Evolutionary conservation across 768 basidiomycete genomes (phyloP).

Genomic region (Hygrophorus russula): DNA sequence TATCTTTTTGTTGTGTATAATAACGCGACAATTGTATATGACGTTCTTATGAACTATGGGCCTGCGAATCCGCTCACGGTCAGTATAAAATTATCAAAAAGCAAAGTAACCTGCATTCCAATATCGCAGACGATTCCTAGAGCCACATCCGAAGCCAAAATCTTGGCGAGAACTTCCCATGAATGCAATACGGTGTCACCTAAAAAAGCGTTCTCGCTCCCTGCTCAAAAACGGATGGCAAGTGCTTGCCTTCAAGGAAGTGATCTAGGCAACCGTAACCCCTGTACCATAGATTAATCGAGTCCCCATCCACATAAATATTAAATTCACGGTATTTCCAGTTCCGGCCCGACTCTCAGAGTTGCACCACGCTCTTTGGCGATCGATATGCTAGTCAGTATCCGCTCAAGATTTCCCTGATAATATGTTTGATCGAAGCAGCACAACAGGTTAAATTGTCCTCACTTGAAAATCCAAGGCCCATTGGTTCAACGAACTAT

Average conservation of each 20-base stretch:
- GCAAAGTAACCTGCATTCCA: conserved; percentile 61
- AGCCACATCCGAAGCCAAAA: conserved; percentile 69
- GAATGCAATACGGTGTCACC: conserved; percentile 95
- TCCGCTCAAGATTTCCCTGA: conserved; percentile 90
- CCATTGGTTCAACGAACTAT: conserved; percentile 93
- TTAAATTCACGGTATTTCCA: conserved; percentile 75
- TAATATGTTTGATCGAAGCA: neutral
- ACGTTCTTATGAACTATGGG: conserved; percentile 97
- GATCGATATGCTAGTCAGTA: conserved; percentile 74
- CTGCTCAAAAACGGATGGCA: neutral
- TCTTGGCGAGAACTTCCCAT: conserved; percentile 94
- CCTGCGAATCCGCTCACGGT: conserved; percentile 35
- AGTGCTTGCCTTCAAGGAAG: conserved; percentile 75
- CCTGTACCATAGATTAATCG: conserved; percentile 24
- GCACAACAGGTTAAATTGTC: neutral
- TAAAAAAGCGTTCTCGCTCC: conserved; percentile 18
- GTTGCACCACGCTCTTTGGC: conserved; percentile 86
- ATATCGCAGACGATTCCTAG: conserved; percentile 91
- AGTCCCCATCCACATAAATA: neutral
- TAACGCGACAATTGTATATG: conserved; percentile 92
- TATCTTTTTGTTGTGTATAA: conserved; percentile 79
- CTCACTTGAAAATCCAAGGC: conserved; percentile 86
- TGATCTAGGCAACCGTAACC: conserved; percentile 98
- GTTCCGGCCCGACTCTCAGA: conserved; percentile 89
- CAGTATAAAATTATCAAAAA: neutral